Conservation (phyloP, 495 filamentous ascomycete genomes). For the Aspergillus saccharolyticus region DNA sequence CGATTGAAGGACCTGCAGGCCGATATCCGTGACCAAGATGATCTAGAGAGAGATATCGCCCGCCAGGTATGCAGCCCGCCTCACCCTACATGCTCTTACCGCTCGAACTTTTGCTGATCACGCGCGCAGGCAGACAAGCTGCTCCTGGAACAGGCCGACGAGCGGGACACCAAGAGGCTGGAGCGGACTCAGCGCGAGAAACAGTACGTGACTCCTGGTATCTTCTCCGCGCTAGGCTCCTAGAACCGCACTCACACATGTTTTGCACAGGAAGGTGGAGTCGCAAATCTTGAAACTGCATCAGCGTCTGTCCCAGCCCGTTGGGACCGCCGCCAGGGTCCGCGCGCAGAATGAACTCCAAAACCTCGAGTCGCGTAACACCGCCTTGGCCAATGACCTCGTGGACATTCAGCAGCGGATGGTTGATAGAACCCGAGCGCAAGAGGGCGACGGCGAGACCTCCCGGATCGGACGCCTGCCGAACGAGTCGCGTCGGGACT, state of each 20-base stretch:
- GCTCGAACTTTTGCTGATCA: slow-evolving; percentile 10
- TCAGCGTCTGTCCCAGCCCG: slow-evolving; percentile 45
- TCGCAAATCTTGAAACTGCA: slow-evolving; percentile 45
- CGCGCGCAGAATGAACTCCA: slow-evolving; percentile 58
- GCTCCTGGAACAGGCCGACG: slow-evolving; percentile 77
- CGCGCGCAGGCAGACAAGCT: slow-evolving; percentile 61
- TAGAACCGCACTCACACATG: slow-evolving; percentile 12
- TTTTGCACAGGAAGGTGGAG: slow-evolving; percentile 36
- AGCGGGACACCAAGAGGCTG: slow-evolving; percentile 79
- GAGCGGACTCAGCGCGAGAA: slow-evolving; percentile 66
- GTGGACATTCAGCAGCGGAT: slow-evolving; percentile 75
- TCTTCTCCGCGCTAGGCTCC: not conserved
- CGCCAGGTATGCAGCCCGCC: slow-evolving; percentile 39
- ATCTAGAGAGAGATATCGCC: slow-evolving; percentile 70
- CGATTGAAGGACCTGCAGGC: slow-evolving; percentile 64
- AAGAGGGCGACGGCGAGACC: slow-evolving; percentile 36
- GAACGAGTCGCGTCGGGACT: slow-evolving; percentile 79
- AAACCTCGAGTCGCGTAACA: slow-evolving; percentile 56
- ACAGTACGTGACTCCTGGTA: slow-evolving; percentile 33
- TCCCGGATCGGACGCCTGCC: slow-evolving; percentile 55
- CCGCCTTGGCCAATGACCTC: slow-evolving; percentile 60
- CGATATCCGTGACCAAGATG: slow-evolving; percentile 76
- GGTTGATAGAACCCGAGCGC: slow-evolving; percentile 56
- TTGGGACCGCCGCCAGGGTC: slow-evolving; percentile 41
- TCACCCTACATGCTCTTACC: not conserved